A percentile compares a stretch with the other conserved stretches of the same genome.
These are phyloP conservation scores for Oligophagozyma castellii DNA, from an alignment of 1,139 yeast species.

Conservation along the genomic window DNA sequence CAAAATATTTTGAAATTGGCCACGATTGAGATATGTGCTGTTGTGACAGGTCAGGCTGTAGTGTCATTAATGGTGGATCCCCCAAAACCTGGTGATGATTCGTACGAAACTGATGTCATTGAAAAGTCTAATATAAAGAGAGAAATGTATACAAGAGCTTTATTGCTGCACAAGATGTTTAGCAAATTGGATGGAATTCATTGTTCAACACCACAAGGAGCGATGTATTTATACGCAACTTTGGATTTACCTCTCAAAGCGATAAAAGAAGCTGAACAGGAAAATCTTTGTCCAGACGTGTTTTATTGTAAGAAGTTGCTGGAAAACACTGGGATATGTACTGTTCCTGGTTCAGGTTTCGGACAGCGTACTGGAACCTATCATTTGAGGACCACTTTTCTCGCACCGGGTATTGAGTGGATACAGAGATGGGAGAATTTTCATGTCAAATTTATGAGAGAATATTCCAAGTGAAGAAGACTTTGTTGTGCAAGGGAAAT, in stretches of 20 bases:
- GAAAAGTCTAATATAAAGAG: constrained; percentile 52
- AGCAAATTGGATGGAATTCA: constrained; percentile 60
- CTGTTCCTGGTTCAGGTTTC: constrained; percentile 94
- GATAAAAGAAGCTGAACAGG: constrained; percentile 42
- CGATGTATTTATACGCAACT: constrained; percentile 90
- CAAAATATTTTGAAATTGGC: constrained; percentile 71
- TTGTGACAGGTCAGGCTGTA: constrained; percentile 85
- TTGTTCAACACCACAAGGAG: constrained; percentile 87
- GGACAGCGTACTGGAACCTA: constrained; percentile 82
- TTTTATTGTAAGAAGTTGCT: constrained; percentile 72
- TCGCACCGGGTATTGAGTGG: constrained; percentile 92
- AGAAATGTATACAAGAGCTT: constrained; percentile 52
- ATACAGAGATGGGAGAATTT: constrained; percentile 60
- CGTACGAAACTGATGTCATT: constrained; percentile 49
- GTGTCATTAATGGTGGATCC: constrained; percentile 90
- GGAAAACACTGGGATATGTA: constrained; percentile 84
- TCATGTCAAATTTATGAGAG: constrained; percentile 55
- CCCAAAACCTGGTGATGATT: constrained; percentile 61
- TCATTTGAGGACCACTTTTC: constrained; percentile 89
- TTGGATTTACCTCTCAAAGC: constrained; percentile 52
- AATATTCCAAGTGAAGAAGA: constrained; percentile 30
- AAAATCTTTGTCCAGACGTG: constrained; percentile 58
- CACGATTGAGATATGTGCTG: constrained; percentile 83
- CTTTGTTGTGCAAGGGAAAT: background rate
- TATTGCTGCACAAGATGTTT: constrained; percentile 54